Percentiles rank a stretch among this genome's conserved stretches.
Conservation (phyloP, 2,329 filamentous ascomycete species). For the Nemania abortiva region DNA sequence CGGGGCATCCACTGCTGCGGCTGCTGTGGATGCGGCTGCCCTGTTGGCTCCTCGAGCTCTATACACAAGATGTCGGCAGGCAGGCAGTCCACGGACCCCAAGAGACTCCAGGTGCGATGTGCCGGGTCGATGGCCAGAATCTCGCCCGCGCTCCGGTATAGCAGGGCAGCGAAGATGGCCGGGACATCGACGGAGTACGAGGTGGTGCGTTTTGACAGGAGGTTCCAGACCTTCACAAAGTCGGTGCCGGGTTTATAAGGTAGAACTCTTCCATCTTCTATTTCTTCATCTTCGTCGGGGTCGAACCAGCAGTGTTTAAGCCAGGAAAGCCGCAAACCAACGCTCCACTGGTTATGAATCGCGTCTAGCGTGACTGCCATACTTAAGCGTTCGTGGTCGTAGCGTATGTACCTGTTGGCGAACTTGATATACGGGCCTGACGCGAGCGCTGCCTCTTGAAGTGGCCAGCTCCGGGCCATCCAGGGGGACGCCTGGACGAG, state of each 20-base stretch:
- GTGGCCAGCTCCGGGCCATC: constrained; percentile 13
- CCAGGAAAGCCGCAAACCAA: not conserved
- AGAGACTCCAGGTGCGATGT: not conserved
- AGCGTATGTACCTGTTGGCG: not conserved
- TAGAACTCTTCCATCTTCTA: not conserved
- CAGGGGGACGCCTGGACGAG: not conserved
- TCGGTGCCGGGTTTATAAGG: not conserved
- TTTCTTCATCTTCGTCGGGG: not conserved
- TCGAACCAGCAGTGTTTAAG: too few relatives aligned
- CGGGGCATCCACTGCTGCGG: not conserved
- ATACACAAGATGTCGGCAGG: not conserved
- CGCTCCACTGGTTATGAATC: not conserved
- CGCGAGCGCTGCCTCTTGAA: constrained; percentile 2
- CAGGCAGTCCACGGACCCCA: not conserved
- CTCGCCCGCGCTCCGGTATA: constrained; percentile 4
- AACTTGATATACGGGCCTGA: constrained; percentile 6
- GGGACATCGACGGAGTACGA: not conserved
- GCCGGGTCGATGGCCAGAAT: constrained; percentile 6
- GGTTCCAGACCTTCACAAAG: constrained; percentile 9
- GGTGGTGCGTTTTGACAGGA: not conserved
- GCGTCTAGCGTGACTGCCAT: not conserved
- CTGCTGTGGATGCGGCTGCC: not conserved
- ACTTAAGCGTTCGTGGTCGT: not conserved
- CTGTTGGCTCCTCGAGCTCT: not conserved
- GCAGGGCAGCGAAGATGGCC: not conserved